Base-by-base conservation (phyloP, 1,284 basidiomycete genomes). In the Xanthoconium separans region DNA sequence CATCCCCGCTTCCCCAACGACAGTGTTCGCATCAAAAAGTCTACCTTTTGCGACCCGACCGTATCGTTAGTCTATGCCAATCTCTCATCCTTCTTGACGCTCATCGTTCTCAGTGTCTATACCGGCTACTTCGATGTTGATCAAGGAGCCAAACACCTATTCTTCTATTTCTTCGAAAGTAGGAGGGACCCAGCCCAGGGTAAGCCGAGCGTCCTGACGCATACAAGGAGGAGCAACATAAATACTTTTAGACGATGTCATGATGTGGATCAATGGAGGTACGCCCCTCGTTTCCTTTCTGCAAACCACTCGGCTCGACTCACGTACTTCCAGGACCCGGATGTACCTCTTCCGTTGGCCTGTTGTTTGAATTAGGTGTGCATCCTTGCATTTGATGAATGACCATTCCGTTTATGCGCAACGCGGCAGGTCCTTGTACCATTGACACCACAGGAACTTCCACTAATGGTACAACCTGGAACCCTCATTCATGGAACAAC, bases 91-190 rank as follows among this genome's bases (percentile, higher is more conserved):
- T 22, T 20, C n/a, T 29, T 2, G 6, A 46, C 20, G 58, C 60
- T 47, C 44, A 57, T 29, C 9, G 15, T 15, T 7, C 27, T 13
- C 15, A 80, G 80, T 54, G 79, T 77, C 16, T 85, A 83, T 58
- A 84, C 84, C 2, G 83, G 83, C 1, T 85, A 85, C 62, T 67
- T 85, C 22, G 83, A 85, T 56, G 74, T 85, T 6, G 87, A 83
- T 40, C 51, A 69, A 60, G 64, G 73, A 59, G 82, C 83, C 33
- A 81, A 82, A 58, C 81, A 83, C 56, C 76, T 85, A 65, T 93
- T 91, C 76, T 93, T 93, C 74, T 91, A 89, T 71, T 93, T 92
- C 74, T 93, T 93, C 69, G 89, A 91, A 70, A 89, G 85, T 49
- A 74, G 89, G 54, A 76, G 78, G 41, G 75, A 86, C 55, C 89